Evolutionary conservation across 2,329 filamentous ascomycete species (phyloP), one percentile per base, ranked within the genome.

Genomic region (Daldinia sp.): DNA sequence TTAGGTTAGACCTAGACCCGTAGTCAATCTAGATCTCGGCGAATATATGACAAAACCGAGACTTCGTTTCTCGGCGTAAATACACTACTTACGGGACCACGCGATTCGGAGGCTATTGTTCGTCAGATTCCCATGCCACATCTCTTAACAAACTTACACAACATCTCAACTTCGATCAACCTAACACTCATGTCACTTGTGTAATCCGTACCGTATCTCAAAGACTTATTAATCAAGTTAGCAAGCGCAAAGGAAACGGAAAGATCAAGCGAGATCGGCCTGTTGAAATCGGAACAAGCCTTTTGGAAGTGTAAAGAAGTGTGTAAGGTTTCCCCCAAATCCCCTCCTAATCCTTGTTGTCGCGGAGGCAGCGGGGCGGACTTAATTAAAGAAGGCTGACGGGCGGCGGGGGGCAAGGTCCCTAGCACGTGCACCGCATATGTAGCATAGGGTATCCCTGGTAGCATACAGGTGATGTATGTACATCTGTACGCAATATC

Each of bases 301-400:
- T 53, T 15, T 41, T 50, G 47, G 37, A 35, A 35, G 17, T 29
- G 19, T 21, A 49, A 59, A 48, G 29, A 41, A 32, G 30, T 30
- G 17, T 29, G 19, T 21, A 49, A 59, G 49, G 29, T 27, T 11
- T 50, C 27, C 50, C 62, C 58, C 58, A 35, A 48, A 17, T 29
- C 27, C 45, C 17, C 29, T 30, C 47, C 59, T 60, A 21, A 61
- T 64, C 61, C 67, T 47, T 66, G 64, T 41, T 27, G 64, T 60
- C 56, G 43, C 15, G 61, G 65, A 64, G 64, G 66, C 54, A 63
- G 68, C 69, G 69, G 70, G 67, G 69, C 69, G 63, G 69, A 61
- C 58, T 63, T 62, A 55, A 55, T 59, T 59, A 58, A 39, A 65
- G 32, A 65, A 43, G 64, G 64, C 64, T 67, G 64, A 67, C 47